Evolutionary conservation across 2,329 filamentous ascomycete genomes (phyloP).

Genomic region (Fusarium concolor): DNA sequence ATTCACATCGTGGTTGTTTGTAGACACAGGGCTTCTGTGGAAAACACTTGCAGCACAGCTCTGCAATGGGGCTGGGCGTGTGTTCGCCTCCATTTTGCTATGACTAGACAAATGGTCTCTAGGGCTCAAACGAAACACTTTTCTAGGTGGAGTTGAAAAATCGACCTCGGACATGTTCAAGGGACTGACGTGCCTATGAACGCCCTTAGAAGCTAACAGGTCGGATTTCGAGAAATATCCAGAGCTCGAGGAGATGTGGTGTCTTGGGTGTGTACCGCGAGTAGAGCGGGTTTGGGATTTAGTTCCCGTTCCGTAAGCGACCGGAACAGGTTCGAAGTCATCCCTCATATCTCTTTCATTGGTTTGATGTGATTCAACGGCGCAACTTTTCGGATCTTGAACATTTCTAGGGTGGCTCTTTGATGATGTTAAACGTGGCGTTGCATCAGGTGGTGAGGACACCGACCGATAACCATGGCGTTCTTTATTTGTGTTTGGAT

Average conservation of each 20-base stretch:
- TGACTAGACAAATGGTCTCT: background rate
- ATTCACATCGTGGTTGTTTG: constrained; percentile 52
- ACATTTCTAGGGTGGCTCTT: background rate
- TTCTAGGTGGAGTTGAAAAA: background rate
- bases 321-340: background rate
- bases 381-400: background rate
- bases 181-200: background rate
- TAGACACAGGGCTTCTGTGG: constrained; percentile 23
- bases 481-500: constrained; percentile 16
- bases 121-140: background rate
- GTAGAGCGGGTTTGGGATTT: background rate
- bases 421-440: background rate
- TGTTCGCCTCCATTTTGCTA: background rate
- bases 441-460: constrained; percentile 10
- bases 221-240: background rate
- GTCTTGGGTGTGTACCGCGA: background rate
- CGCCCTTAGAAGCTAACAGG: background rate
- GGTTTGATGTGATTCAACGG: background rate
- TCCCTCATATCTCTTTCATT: background rate
- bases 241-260: background rate
- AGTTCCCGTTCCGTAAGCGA: background rate
- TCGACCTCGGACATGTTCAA: background rate
- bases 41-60: constrained; percentile 31
- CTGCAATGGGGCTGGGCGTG: background rate
- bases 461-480: background rate